These are phyloP conservation scores for Penicillium concentricum DNA, from an alignment of 2,329 filamentous ascomycete species.

Conservation along the genomic window DNA sequence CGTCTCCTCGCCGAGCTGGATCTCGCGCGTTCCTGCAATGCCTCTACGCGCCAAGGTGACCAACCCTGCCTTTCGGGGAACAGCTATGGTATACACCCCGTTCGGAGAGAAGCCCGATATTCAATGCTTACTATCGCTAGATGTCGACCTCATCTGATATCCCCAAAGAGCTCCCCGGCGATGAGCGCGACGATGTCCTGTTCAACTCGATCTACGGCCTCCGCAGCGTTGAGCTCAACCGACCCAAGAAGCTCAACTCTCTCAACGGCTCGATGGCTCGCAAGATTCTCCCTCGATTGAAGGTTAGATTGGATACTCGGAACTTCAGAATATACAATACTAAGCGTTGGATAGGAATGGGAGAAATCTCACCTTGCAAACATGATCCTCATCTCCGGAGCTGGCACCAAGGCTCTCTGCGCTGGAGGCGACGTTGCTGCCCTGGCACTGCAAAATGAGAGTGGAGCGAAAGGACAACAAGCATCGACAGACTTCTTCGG, in stretches of 20 bases:
- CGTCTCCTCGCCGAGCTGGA: slow-evolving; percentile 45
- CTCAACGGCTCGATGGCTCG: slow-evolving; percentile 91
- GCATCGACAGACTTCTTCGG: slow-evolving; percentile 82
- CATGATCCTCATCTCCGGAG: slow-evolving; percentile 86
- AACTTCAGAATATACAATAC: slow-evolving; percentile 1
- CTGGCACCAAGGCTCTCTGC: slow-evolving; percentile 81
- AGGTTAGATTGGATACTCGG: slow-evolving; percentile 40
- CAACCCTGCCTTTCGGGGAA: slow-evolving; percentile 56
- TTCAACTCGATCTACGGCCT: slow-evolving; percentile 88
- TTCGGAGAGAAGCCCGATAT: not conserved
- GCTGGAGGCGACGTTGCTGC: slow-evolving; percentile 87
- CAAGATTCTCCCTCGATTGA: slow-evolving; percentile 85
- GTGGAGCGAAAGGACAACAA: slow-evolving; percentile 67
- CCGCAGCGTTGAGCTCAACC: slow-evolving; percentile 89
- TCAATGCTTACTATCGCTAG: slow-evolving; percentile 30
- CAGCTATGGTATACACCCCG: slow-evolving; percentile 52
- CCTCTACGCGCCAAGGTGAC: slow-evolving; percentile 75
- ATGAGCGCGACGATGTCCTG: slow-evolving; percentile 85
- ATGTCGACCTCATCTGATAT: slow-evolving; percentile 41
- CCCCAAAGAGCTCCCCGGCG: slow-evolving; percentile 59
- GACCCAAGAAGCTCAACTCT: slow-evolving; percentile 86
- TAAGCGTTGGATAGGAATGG: slow-evolving; percentile 64
- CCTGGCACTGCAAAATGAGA: slow-evolving; percentile 70
- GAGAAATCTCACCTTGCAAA: slow-evolving; percentile 92
- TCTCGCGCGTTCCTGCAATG: slow-evolving; percentile 58